phyloP scores from a whole-genome alignment of 2,329 filamentous ascomycete species.

The Cercospora janseana region DNA sequence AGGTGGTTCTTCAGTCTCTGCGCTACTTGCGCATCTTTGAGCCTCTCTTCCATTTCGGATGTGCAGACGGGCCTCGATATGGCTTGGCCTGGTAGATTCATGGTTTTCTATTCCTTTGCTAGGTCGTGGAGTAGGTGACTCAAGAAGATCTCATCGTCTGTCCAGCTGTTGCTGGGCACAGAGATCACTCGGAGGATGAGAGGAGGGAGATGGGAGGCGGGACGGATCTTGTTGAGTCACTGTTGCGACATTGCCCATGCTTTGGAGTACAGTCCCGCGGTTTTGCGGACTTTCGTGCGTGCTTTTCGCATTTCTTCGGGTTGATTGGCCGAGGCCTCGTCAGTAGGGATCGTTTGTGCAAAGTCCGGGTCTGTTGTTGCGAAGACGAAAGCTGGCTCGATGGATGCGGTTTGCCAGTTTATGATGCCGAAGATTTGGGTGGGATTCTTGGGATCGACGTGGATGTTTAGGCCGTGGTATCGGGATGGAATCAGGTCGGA shows the following conservation, averaged over 20 bases:
- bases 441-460: slow-evolving; percentile 34
- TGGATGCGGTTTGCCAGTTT: slow-evolving; percentile 36
- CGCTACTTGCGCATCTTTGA: not conserved
- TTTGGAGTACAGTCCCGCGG: not conserved
- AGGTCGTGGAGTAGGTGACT: not conserved
- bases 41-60: not conserved
- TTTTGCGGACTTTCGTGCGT: not conserved
- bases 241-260: not conserved
- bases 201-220: not conserved
- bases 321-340: not conserved
- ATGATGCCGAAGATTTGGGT: slow-evolving; percentile 37
- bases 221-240: not conserved
- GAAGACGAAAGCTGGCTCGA: slow-evolving; percentile 24
- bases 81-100: not conserved
- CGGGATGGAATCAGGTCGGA: slow-evolving; percentile 33
- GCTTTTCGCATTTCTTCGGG: not conserved
- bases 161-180: not conserved
- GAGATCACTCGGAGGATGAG: not conserved
- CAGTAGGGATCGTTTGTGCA: slow-evolving; percentile 12
- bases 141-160: not conserved
- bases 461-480: slow-evolving; percentile 39
- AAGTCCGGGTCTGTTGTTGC: slow-evolving; percentile 25
- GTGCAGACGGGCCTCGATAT: not conserved
- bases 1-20: not conserved
- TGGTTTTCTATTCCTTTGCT: not conserved